phyloP scores from a whole-genome alignment of 345 rosid genomes.

The Cardiospermum halicacabum region DNA sequence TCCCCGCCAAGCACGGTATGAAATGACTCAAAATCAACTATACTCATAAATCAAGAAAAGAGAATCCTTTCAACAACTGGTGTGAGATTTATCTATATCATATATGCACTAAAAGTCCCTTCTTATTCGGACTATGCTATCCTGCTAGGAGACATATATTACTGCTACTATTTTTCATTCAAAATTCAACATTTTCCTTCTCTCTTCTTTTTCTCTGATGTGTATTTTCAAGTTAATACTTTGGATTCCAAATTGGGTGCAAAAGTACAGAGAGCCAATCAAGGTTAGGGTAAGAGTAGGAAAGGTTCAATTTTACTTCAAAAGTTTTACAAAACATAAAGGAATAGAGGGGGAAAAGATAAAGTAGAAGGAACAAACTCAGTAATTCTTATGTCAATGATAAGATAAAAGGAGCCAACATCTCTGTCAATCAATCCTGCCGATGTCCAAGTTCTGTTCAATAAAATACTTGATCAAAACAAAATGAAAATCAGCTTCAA shows the following conservation, averaged over 20 bases:
- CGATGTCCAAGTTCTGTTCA: background rate
- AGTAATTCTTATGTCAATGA: background rate
- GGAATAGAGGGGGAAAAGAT: too few relatives aligned
- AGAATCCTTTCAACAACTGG: slow-evolving; percentile 8
- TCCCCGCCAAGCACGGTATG: slow-evolving; percentile 13
- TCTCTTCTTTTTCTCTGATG: too few relatives aligned
- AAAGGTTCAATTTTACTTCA: too few relatives aligned
- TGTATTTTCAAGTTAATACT: too few relatives aligned
- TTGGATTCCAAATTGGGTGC: background rate
- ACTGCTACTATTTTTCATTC: background rate
- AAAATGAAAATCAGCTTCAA: too few relatives aligned
- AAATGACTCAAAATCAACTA: slow-evolving; percentile 6
- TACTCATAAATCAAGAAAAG: slow-evolving; percentile 5
- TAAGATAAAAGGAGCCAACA: background rate
- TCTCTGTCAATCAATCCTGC: background rate
- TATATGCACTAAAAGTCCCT: background rate
- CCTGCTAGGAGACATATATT: slow-evolving; percentile 6
- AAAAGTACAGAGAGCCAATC: background rate
- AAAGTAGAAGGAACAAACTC: background rate
- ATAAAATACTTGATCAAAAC: too few relatives aligned
- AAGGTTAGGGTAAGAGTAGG: too few relatives aligned
- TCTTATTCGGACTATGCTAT: slow-evolving; percentile 1
- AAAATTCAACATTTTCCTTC: background rate
- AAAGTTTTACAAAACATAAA: too few relatives aligned
- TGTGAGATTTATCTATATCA: background rate